These are phyloP conservation scores for Aspergillus sp. DNA, from an alignment of 2,329 filamentous ascomycete genomes.

Conservation along the genomic window DNA sequence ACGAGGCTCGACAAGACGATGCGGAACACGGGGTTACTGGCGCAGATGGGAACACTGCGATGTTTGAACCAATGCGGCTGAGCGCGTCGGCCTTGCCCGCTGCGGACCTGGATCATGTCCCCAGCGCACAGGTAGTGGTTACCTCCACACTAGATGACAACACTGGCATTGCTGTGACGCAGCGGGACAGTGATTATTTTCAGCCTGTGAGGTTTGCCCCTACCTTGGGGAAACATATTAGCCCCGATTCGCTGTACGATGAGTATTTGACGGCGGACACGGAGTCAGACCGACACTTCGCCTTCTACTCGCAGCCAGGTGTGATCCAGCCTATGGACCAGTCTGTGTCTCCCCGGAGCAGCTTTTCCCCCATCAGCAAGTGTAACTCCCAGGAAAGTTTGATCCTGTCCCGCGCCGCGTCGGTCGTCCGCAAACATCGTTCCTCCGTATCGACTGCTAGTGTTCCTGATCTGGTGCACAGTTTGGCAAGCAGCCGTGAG, in stretches of 20 bases:
- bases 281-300: constrained; percentile 51
- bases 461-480: constrained; percentile 49
- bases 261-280: constrained; percentile 49
- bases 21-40: constrained; percentile 19
- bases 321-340: constrained; percentile 44
- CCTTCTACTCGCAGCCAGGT: constrained; percentile 46
- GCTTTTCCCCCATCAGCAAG: constrained; percentile 56
- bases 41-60: constrained; percentile 13
- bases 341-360: constrained; percentile 48
- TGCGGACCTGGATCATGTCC: constrained; percentile 35
- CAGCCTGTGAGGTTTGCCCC: constrained; percentile 35
- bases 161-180: constrained; percentile 27
- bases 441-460: constrained; percentile 50
- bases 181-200: constrained; percentile 32
- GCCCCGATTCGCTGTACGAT: constrained; percentile 40
- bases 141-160: constrained; percentile 35
- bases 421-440: constrained; percentile 49
- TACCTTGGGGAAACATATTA: constrained; percentile 35
- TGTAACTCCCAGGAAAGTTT: constrained; percentile 61
- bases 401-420: constrained; percentile 53
- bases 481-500: constrained; percentile 45
- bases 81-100: constrained; percentile 30
- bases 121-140: constrained; percentile 28
- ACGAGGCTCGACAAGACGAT: constrained; percentile 29
- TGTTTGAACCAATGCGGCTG: constrained; percentile 26